A percentile compares a stretch with the other conserved stretches of the same genome.
phyloP scores from a whole-genome alignment of 257 asterid genomes.

The Leonotis leonurus region DNA sequence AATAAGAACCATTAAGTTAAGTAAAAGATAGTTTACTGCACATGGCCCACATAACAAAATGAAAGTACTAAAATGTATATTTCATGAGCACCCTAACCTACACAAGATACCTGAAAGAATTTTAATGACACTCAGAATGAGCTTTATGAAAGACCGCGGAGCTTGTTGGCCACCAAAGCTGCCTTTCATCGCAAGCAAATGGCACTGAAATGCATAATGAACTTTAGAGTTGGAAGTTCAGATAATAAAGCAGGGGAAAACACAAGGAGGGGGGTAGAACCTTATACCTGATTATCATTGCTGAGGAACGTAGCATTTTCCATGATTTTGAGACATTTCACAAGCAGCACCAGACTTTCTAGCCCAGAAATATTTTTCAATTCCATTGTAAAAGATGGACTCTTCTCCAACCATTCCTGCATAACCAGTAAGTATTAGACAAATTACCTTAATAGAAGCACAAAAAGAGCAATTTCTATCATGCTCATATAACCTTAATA shows the following conservation, averaged over 20 bases:
- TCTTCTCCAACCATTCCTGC: constrained; percentile 57
- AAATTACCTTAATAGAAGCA: neutral
- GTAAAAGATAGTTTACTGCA: no score
- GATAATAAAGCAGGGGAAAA: no score
- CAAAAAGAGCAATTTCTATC: neutral
- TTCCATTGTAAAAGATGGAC: constrained; percentile 27
- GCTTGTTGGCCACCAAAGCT: constrained; percentile 42
- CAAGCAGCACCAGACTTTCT: constrained; percentile 56
- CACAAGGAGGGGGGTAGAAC: neutral
- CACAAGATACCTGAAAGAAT: constrained; percentile 56
- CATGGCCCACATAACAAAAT: neutral
- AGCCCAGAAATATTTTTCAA: constrained; percentile 32
- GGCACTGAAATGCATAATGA: constrained; percentile 42
- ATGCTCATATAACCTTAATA: no score
- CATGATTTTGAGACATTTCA: constrained; percentile 76
- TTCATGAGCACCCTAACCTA: no score
- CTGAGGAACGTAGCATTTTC: constrained; percentile 82
- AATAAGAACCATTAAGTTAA: no score
- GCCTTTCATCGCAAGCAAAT: constrained; percentile 77
- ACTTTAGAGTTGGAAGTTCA: constrained; percentile 27
- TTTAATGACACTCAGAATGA: constrained; percentile 53
- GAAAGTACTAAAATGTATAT: neutral
- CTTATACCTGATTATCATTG: constrained; percentile 56
- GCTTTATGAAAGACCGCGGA: constrained; percentile 61
- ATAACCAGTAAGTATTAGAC: neutral